Evolutionary conservation across 495 filamentous ascomycete species (phyloP), one percentile per base, ranked within the genome.

Genomic region (Hypoxylon perforatum): DNA sequence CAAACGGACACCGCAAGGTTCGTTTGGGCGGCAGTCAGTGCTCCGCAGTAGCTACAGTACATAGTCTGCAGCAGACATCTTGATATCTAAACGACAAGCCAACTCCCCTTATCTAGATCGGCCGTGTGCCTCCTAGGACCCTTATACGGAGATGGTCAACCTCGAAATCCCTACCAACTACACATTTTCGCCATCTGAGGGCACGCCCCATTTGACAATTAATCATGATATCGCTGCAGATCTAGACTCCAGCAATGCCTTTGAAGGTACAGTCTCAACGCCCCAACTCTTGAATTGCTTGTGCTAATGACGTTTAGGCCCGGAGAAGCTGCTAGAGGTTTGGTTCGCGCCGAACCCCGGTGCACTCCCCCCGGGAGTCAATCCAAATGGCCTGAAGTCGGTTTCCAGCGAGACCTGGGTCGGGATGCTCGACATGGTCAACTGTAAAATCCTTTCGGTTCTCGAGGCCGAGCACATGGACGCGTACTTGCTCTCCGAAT

Each of bases 321-420:
- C 96, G 36, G 96, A 99, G 81, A 99, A 99, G 81, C 84, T 99
- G 35, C 87, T 99, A 63, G 96, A 99, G 81, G 95, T 99, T 70
- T 99, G 96, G 96, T 98, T 99, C 76, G 88, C 90, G 35, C 89
- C 96, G 7, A 92, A 90, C 69, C 82, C 93, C 18, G 81, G 84
- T 63, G 81, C 88, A 50, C 87, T 97, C 10, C 91, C 95, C 0
- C 82, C 85, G 2, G 83, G 85, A 35, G 86, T 88, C 19, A 86
- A 85, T 54, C 89, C 90, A 15, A 81, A 85, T 69, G 96, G 96
- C 28, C 78, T 99, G 72, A 99, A 98, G 82, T 87, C 87, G 6
- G 94, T 99, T 25, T 79, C 88, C 14, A 82, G 86, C 28, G 90
- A 94, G 23, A 89, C 87, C 55, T 99, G 96, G 96, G 94, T 95